Evolutionary conservation across 2,329 filamentous ascomycete genomes (phyloP).

Genomic region (Fusarium proliferatum): DNA sequence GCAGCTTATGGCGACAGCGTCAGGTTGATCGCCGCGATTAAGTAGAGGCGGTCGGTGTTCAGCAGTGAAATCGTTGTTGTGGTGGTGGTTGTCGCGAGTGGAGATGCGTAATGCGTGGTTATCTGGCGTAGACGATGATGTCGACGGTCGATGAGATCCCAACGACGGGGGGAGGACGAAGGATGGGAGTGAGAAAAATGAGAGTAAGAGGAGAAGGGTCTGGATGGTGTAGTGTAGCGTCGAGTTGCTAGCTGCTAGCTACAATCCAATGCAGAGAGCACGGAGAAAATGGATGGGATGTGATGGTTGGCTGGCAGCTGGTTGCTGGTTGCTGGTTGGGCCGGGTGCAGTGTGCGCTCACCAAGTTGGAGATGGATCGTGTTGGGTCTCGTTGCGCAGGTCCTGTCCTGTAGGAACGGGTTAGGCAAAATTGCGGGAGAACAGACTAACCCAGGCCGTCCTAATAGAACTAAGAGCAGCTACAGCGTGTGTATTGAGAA

Average conservation of each 20-base stretch:
- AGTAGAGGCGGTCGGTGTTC: conserved; percentile 21
- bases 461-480: conserved; percentile 8
- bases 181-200: conserved; percentile 31
- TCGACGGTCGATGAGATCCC: conserved; percentile 36
- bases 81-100: conserved; percentile 26
- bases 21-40: conserved; percentile 17
- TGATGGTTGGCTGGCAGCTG: conserved; percentile 27
- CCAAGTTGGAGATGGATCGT: conserved; percentile 41
- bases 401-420: conserved; percentile 6
- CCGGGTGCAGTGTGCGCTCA: conserved; percentile 40
- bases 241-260: conserved; percentile 29
- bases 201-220: conserved; percentile 30
- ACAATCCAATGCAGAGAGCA: conserved; percentile 24
- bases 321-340: conserved; percentile 35
- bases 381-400: conserved; percentile 32
- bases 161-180: conserved; percentile 9
- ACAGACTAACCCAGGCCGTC: conserved; percentile 22
- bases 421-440: neutral
- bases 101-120: conserved; percentile 36
- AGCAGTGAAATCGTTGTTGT: conserved; percentile 32
- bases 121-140: conserved; percentile 34
- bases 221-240: conserved; percentile 24
- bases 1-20: conserved; percentile 40
- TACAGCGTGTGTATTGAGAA: neutral
- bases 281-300: conserved; percentile 8